phyloP scores from a whole-genome alignment of 495 filamentous ascomycete genomes.

The Talaromyces stipitatus region DNA sequence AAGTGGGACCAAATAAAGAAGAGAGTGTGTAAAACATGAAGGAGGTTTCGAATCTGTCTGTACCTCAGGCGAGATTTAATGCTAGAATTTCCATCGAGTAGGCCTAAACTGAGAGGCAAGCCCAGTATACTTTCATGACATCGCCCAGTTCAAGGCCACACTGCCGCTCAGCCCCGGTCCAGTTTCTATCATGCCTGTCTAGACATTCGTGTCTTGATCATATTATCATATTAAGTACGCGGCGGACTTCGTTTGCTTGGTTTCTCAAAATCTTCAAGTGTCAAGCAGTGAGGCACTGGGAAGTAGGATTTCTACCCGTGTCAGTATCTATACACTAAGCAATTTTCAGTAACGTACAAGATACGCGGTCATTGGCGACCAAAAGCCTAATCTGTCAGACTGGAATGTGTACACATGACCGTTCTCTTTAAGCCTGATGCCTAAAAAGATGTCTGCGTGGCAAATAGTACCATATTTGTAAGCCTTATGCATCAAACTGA shows the following conservation, averaged over 20 bases:
- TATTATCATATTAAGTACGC: no score
- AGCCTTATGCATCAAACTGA: slow-evolving; percentile 7
- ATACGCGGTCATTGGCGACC: background rate
- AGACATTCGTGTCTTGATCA: no score
- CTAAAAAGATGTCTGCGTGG: slow-evolving; percentile 13
- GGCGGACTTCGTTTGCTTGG: background rate
- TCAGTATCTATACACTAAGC: background rate
- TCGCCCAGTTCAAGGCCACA: no score
- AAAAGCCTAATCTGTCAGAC: background rate
- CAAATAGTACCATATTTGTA: slow-evolving; percentile 10
- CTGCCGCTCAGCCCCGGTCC: no score
- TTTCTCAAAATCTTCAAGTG: background rate
- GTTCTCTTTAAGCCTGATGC: slow-evolving; percentile 15
- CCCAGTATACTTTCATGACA: no score
- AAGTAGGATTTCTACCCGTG: background rate
- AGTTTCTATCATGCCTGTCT: no score
- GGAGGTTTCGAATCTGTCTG: no score
- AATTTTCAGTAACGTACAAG: background rate
- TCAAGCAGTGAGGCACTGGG: background rate
- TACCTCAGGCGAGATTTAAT: no score
- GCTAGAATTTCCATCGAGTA: slow-evolving; percentile 31
- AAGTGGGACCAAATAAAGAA: no score
- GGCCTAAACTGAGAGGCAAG: background rate
- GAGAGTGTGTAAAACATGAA: no score
- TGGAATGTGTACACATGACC: slow-evolving; percentile 7